Conservation (phyloP, 176 grass and related monocot species). For the Aegilops umbellulata region DNA sequence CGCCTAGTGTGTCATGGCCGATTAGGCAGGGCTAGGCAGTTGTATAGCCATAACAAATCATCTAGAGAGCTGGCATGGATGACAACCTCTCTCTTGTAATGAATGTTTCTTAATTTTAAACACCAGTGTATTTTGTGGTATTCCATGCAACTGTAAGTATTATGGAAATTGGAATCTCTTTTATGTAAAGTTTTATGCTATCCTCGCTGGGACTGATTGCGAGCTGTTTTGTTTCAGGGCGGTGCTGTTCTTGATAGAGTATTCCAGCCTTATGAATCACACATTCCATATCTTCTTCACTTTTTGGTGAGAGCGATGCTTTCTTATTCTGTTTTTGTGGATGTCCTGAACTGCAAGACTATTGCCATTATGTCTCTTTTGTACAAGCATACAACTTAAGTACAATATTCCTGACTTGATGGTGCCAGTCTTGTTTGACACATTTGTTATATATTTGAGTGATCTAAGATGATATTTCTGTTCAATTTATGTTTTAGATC, state of each 20-base stretch:
- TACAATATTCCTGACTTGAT: not conserved
- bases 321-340: constrained; percentile 13
- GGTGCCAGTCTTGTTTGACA: constrained; percentile 3
- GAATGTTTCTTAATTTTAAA: not conserved
- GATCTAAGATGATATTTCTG: constrained; percentile 15
- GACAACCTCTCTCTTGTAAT: constrained; percentile 5
- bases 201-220: constrained; percentile 27
- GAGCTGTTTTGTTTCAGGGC: constrained; percentile 49
- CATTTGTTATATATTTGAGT: not conserved
- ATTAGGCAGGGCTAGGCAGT: not conserved
- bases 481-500: constrained; percentile 57
- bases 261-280: constrained; percentile 90
- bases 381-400: not conserved
- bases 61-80: not conserved
- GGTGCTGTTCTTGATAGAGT: constrained; percentile 74
- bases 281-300: constrained; percentile 98
- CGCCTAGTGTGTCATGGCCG: not conserved
- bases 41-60: not conserved
- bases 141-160: constrained; percentile 15
- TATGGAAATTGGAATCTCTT: not conserved
- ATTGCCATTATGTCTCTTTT: constrained; percentile 17
- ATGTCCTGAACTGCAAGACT: constrained; percentile 17
- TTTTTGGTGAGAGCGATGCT: constrained; percentile 74
- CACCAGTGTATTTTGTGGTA: not conserved
- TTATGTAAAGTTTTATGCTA: constrained; percentile 22